phyloP scores from a whole-genome alignment of 1,284 basidiomycete genomes.

The Gomphus sp. region DNA sequence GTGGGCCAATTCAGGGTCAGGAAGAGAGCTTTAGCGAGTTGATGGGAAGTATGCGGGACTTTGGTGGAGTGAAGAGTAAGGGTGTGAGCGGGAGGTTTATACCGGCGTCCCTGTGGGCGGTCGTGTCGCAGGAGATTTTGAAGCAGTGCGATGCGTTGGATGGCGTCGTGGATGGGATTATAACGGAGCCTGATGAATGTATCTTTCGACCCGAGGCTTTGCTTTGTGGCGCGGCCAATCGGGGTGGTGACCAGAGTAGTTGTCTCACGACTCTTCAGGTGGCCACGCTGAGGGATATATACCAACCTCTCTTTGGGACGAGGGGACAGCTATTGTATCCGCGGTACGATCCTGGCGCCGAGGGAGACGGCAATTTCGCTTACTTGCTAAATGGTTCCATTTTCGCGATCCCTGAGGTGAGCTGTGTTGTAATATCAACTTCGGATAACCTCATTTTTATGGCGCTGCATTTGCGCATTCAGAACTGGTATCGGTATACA shows the following conservation, averaged over 20 bases:
- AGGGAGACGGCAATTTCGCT: conserved; percentile 3
- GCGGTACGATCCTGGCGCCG: conserved; percentile 15
- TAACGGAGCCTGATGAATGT: conserved; percentile 22
- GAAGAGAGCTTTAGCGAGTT: too few relatives aligned
- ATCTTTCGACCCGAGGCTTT: conserved; percentile 17
- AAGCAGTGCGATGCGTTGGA: too few relatives aligned
- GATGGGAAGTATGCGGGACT: conserved; percentile 12
- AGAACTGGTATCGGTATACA: conserved; percentile 15
- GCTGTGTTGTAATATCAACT: too few relatives aligned
- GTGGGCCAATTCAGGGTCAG: conserved; percentile 17
- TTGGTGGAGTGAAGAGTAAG: conserved; percentile 11
- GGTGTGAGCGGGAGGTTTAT: conserved; percentile 15
- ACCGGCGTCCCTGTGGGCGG: too few relatives aligned
- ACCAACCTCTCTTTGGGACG: conserved; percentile 21
- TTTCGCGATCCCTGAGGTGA: neutral
- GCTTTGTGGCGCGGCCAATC: conserved; percentile 15
- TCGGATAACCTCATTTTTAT: too few relatives aligned
- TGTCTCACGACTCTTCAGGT: conserved; percentile 26
- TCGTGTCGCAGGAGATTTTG: too few relatives aligned
- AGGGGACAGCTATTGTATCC: conserved; percentile 25
- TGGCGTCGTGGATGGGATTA: conserved; percentile 20
- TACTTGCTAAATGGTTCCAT: neutral
- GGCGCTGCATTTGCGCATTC: too few relatives aligned
- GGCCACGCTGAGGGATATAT: conserved; percentile 24
- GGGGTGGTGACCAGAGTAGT: conserved; percentile 16